Percentiles rank a stretch among this genome's conserved stretches.
phyloP scores from a whole-genome alignment of 805 yeast genomes.

The Candida nemodendra region DNA sequence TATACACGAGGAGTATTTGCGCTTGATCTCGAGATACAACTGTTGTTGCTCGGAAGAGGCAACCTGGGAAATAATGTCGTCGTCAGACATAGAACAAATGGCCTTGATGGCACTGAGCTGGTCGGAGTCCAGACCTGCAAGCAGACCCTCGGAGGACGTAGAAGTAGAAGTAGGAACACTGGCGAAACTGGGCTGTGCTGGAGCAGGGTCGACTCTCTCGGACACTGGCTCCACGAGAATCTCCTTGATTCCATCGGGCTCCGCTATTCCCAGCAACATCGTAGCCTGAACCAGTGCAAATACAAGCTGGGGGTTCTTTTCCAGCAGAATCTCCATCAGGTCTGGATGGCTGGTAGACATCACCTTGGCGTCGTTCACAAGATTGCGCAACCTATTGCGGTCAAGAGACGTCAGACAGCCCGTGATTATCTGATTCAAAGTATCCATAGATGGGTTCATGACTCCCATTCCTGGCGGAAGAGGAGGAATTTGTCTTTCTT shows the following conservation, averaged over 20 bases:
- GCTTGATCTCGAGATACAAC: constrained; percentile 25
- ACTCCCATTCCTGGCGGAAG: constrained; percentile 55
- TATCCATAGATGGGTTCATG: constrained; percentile 29
- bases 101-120: constrained; percentile 22
- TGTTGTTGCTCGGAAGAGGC: constrained; percentile 21
- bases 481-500: constrained; percentile 40
- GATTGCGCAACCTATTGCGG: constrained; percentile 42
- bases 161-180: neutral
- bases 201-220: neutral
- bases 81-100: constrained; percentile 25
- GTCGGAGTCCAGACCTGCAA: constrained; percentile 13
- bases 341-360: constrained; percentile 58
- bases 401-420: constrained; percentile 46
- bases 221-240: constrained; percentile 15
- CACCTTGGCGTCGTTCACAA: constrained; percentile 56
- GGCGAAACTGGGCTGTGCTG: neutral
- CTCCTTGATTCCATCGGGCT: constrained; percentile 23
- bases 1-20: constrained; percentile 13
- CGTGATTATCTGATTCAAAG: constrained; percentile 45
- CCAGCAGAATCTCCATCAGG: constrained; percentile 57
- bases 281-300: constrained; percentile 80
- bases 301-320: constrained; percentile 75
- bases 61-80: constrained; percentile 19
- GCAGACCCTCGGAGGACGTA: neutral
- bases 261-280: constrained; percentile 37